phyloP scores from a whole-genome alignment of 1,284 basidiomycete genomes.

The Gymnopus androsaceus region DNA sequence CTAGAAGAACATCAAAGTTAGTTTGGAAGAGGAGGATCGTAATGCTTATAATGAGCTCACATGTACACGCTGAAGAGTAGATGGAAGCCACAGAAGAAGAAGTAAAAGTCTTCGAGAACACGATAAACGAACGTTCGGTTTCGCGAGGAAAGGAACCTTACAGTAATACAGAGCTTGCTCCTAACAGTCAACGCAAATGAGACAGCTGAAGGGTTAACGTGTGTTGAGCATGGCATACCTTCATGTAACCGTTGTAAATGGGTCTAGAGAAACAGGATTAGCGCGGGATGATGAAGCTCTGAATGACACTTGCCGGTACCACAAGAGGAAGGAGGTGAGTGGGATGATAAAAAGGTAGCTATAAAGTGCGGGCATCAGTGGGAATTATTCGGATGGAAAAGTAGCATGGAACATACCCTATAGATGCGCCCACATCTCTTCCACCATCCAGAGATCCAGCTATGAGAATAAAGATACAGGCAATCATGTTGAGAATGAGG shows the following conservation, averaged over 20 bases:
- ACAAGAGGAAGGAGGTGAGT: slow-evolving; percentile 82
- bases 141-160: slow-evolving; percentile 40
- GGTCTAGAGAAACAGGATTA: slow-evolving; percentile 53
- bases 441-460: slow-evolving; percentile 78
- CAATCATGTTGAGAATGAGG: slow-evolving; percentile 87
- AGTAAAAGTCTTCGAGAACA: slow-evolving; percentile 77
- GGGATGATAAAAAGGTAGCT: slow-evolving; percentile 87
- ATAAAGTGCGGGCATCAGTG: slow-evolving; percentile 17
- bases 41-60: slow-evolving; percentile 45
- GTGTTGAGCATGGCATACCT: slow-evolving; percentile 52
- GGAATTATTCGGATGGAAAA: slow-evolving; percentile 22
- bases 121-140: slow-evolving; percentile 29
- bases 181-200: slow-evolving; percentile 37
- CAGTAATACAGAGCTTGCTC: slow-evolving; percentile 87
- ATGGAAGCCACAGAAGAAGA: slow-evolving; percentile 94
- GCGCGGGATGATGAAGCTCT: background rate
- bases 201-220: slow-evolving; percentile 4
- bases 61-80: slow-evolving; percentile 88
- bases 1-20: slow-evolving; percentile 41
- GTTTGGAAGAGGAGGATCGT: slow-evolving; percentile 22
- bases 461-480: slow-evolving; percentile 85
- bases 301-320: slow-evolving; percentile 71
- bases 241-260: slow-evolving; percentile 96
- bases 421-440: slow-evolving; percentile 77
- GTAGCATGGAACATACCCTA: slow-evolving; percentile 57